phyloP scores from a whole-genome alignment of 2,329 filamentous ascomycete species.

The Graphilbum ipis-grandicollis region DNA sequence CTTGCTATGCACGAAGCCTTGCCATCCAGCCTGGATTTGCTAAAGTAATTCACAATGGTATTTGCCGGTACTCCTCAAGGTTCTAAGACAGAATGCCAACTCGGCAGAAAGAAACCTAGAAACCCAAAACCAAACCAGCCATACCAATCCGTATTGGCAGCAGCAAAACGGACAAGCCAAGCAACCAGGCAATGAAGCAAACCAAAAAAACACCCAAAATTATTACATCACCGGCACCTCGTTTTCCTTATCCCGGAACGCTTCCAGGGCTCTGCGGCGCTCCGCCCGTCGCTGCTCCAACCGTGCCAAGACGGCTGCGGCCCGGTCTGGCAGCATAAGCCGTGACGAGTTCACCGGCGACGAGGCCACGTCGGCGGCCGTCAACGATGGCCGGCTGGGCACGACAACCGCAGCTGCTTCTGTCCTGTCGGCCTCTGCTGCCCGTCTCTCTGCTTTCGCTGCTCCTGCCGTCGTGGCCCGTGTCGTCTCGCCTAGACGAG shows the following conservation, averaged over 20 bases:
- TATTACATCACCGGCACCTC: conserved; percentile 26
- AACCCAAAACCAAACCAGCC: too few relatives aligned
- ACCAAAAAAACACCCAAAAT: not conserved
- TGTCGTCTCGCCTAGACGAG: conserved; percentile 20
- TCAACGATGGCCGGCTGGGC: not conserved
- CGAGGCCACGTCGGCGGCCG: not conserved
- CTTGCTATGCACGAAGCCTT: too few relatives aligned
- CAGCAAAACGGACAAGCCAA: too few relatives aligned
- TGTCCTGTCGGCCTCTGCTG: too few relatives aligned
- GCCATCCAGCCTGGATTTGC: too few relatives aligned
- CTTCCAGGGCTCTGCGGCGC: conserved; percentile 15
- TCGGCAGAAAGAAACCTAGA: too few relatives aligned
- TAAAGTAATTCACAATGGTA: too few relatives aligned
- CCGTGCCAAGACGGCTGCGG: conserved; percentile 34
- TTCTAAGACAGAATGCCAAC: too few relatives aligned
- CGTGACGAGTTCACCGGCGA: conserved; percentile 14
- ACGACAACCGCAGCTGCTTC: too few relatives aligned
- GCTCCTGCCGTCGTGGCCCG: not conserved
- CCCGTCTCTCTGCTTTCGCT: not conserved
- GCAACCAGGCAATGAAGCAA: too few relatives aligned
- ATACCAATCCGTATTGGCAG: too few relatives aligned
- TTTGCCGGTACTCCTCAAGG: too few relatives aligned
- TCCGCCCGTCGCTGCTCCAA: conserved; percentile 36
- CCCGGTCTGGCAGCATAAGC: conserved; percentile 28
- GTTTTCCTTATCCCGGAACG: conserved; percentile 32